Conservation (phyloP, 768 basidiomycete species). For the Cystofilobasidium ferigula region DNA sequence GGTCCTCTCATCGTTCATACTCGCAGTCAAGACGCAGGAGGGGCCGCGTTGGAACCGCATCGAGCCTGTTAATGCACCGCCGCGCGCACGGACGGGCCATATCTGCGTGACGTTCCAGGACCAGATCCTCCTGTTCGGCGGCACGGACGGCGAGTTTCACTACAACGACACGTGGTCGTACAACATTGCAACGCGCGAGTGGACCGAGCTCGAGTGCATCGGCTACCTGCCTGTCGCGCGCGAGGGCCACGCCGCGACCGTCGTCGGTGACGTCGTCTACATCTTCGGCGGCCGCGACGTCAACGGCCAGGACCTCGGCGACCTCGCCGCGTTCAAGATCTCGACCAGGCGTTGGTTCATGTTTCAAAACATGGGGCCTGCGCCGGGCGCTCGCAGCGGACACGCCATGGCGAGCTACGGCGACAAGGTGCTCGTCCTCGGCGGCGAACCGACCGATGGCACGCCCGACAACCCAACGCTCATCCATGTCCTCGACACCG, state of each 20-base stretch:
- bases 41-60: constrained; percentile 61
- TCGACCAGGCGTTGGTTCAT: constrained; percentile 98
- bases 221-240: constrained; percentile 91
- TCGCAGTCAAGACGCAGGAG: constrained; percentile 60
- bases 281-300: constrained; percentile 95
- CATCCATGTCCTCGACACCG: constrained; percentile 89
- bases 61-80: constrained; percentile 46
- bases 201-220: constrained; percentile 89
- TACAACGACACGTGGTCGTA: constrained; percentile 99
- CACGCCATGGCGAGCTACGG: constrained; percentile 92
- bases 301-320: constrained; percentile 88
- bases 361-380: constrained; percentile 99
- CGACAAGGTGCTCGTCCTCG: constrained; percentile 78
- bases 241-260: constrained; percentile 90
- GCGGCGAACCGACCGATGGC: constrained; percentile 62
- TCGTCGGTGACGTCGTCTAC: constrained; percentile 96
- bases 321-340: constrained; percentile 93
- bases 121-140: constrained; percentile 86
- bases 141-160: constrained; percentile 95
- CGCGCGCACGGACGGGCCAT: constrained; percentile 83
- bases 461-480: constrained; percentile 66
- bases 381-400: constrained; percentile 81
- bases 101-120: constrained; percentile 71
- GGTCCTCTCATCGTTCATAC: not conserved
- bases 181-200: constrained; percentile 63